Evolutionary conservation across 2,329 filamentous ascomycete species (phyloP), one percentile per base, ranked within the genome.

Genomic region (Colletotrichum simmondsii): DNA sequence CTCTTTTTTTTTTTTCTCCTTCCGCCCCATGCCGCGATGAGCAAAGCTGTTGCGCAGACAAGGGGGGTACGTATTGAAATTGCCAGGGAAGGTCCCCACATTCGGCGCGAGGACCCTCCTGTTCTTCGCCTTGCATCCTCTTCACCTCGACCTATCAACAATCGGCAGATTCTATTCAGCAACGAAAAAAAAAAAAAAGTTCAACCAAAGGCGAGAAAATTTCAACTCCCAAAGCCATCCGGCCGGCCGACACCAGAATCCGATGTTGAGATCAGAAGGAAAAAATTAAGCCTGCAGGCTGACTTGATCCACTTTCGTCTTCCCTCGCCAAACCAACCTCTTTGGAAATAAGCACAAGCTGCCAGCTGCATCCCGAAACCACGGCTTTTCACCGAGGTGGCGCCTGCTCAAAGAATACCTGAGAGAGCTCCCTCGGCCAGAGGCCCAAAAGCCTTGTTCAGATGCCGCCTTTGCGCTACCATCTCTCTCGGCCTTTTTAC

Each of bases 141-240:
- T 65, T 65, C 60, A 65, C 66, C 71, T 71, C 71, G 66, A 56
- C 71, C 66, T 65, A 61, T 73, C 67, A 71, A 37, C 49, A 71
- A 22, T 73, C 49, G 60, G 66, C 60, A 71, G 66, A 70, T 71
- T 57, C 22, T 32, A 62, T 19, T 16, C 35, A 37, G 46, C 59
- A 24, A 42, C 10, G 60, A 28, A 52, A 46, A 14, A 58, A 35
- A 24, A 37, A 54, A 35, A 35, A 35, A 46, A 28, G 59, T 16
- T 30, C 26, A 35, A 37, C n/a, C 35, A 7, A 28, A 37, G 19
- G 62, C 35, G 32, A 56, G 14, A 42, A n/a, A 56, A 5, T 46
- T 56, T 24, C 49, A 54, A 37, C 42, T 60, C 26, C 66, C 56
- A 71, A n/a, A 49, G 42, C 42, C 30, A 11, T 32, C 30, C 42